Evolutionary conservation across 352 stramenopile species (phyloP).

Genomic region (Globisporangium middletonii): DNA sequence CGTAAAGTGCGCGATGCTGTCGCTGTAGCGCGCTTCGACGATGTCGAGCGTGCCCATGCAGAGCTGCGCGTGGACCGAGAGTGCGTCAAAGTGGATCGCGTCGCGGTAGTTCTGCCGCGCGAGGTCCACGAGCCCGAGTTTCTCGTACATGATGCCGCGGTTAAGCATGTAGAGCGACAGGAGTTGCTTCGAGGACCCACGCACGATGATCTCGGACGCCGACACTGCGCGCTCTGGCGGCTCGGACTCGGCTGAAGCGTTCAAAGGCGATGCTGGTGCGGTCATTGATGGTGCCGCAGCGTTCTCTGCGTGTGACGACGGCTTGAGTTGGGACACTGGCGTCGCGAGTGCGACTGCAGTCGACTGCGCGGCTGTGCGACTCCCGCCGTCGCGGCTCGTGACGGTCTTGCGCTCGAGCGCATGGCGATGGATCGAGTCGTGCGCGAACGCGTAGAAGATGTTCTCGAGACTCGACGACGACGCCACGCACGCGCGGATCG

Average conservation of each 20-base stretch:
- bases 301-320: no score
- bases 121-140: conserved; percentile 31
- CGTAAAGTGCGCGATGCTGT: conserved; percentile 29
- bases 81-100: conserved; percentile 57
- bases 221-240: background rate
- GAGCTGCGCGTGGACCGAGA: conserved; percentile 48
- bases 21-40: conserved; percentile 26
- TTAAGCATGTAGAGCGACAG: conserved; percentile 71
- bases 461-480: conserved; percentile 53
- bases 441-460: conserved; percentile 60
- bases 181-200: conserved; percentile 52
- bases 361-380: background rate
- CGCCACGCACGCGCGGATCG: conserved; percentile 47
- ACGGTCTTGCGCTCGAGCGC: conserved; percentile 50
- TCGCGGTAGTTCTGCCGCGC: conserved; percentile 54
- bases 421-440: conserved; percentile 42
- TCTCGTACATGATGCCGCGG: conserved; percentile 60
- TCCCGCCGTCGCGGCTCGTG: conserved; percentile 13
- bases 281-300: no score
- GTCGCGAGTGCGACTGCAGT: no score
- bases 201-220: conserved; percentile 22
- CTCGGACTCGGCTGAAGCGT: background rate
- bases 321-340: no score
- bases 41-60: conserved; percentile 60
- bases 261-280: background rate